Conservation (phyloP, 352 stramenopile species). For the Salisapilia sapeloensis region DNA sequence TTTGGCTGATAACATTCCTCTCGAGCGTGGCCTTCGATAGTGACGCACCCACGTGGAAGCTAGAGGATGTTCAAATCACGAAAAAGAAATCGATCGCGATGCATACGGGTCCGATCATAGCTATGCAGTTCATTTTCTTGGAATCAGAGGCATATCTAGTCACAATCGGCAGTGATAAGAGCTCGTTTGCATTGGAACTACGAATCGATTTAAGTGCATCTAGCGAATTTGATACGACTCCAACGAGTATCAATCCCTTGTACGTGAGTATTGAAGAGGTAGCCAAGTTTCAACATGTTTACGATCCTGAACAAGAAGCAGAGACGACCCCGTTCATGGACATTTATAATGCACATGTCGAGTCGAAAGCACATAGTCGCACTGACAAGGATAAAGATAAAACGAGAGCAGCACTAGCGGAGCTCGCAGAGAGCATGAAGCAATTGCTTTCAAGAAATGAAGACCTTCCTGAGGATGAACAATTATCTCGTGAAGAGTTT, state of each 20-base stretch:
- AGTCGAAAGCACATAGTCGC: slow-evolving; percentile 18
- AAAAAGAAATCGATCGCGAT: slow-evolving; percentile 52
- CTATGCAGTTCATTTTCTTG: slow-evolving; percentile 24
- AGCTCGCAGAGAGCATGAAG: slow-evolving; percentile 51
- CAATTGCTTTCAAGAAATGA: slow-evolving; percentile 56
- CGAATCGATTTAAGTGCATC: slow-evolving; percentile 8
- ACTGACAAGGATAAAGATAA: slow-evolving; percentile 52
- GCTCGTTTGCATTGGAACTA: slow-evolving; percentile 48
- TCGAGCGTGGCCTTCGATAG: slow-evolving; percentile 5
- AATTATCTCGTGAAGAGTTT: slow-evolving; percentile 75
- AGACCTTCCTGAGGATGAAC: slow-evolving; percentile 37
- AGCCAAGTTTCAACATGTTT: slow-evolving; percentile 53
- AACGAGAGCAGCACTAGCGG: slow-evolving; percentile 35
- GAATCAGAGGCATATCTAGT: slow-evolving; percentile 23
- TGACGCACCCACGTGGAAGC: slow-evolving; percentile 8
- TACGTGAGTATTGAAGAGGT: slow-evolving; percentile 44
- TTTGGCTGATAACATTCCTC: slow-evolving; percentile 52
- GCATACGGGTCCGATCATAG: slow-evolving; percentile 37
- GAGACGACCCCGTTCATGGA: slow-evolving; percentile 21
- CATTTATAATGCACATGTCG: slow-evolving; percentile 14
- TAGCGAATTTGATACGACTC: slow-evolving; percentile 4
- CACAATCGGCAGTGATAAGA: slow-evolving; percentile 42
- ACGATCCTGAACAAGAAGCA: slow-evolving; percentile 24
- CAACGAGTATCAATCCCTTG: slow-evolving; percentile 19
- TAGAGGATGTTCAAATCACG: slow-evolving; percentile 41